A percentile compares a stretch with the other conserved stretches of the same genome.
Evolutionary conservation across 2,329 filamentous ascomycete species (phyloP).

Genomic region (Furcasterigmium sp.): DNA sequence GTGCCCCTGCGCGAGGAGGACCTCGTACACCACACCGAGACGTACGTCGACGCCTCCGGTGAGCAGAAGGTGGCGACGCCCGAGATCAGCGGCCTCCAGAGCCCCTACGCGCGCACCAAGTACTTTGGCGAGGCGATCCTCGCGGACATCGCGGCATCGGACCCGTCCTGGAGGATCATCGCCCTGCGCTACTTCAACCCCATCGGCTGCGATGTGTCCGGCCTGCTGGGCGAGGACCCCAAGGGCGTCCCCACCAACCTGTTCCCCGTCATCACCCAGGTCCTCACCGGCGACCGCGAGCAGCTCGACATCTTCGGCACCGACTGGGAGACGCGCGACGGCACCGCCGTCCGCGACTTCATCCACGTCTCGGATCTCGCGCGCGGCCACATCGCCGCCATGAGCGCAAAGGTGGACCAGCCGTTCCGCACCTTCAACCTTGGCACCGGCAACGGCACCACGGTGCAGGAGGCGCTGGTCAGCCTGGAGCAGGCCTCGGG

Average conservation of each 20-base stretch:
- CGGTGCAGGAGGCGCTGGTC: constrained; percentile 36
- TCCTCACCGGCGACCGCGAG: constrained; percentile 48
- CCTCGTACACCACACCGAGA: constrained; percentile 45
- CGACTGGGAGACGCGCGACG: constrained; percentile 61
- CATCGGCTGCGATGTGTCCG: constrained; percentile 59
- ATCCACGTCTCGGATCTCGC: constrained; percentile 64
- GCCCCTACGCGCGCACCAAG: constrained; percentile 62
- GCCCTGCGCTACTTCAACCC: constrained; percentile 65
- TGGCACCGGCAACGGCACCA: constrained; percentile 38
- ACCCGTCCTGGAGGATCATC: constrained; percentile 57
- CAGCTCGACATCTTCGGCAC: constrained; percentile 57
- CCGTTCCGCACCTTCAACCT: constrained; percentile 38
- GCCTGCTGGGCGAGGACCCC: constrained; percentile 59
- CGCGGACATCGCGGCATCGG: constrained; percentile 53
- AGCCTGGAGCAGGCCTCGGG: constrained; percentile 30
- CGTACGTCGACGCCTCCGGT: constrained; percentile 34
- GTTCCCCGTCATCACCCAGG: constrained; percentile 58
- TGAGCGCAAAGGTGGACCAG: constrained; percentile 25
- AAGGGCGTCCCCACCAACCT: constrained; percentile 57
- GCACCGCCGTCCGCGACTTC: constrained; percentile 62
- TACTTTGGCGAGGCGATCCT: constrained; percentile 65
- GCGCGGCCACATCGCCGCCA: constrained; percentile 57
- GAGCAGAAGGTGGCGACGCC: constrained; percentile 21
- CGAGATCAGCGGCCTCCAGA: constrained; percentile 49
- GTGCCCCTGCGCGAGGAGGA: constrained; percentile 50